A percentile compares a stretch with the other conserved stretches of the same genome.
Conservation (phyloP, 371 early-diverging fungal species). For the Mucor racemosus region DNA sequence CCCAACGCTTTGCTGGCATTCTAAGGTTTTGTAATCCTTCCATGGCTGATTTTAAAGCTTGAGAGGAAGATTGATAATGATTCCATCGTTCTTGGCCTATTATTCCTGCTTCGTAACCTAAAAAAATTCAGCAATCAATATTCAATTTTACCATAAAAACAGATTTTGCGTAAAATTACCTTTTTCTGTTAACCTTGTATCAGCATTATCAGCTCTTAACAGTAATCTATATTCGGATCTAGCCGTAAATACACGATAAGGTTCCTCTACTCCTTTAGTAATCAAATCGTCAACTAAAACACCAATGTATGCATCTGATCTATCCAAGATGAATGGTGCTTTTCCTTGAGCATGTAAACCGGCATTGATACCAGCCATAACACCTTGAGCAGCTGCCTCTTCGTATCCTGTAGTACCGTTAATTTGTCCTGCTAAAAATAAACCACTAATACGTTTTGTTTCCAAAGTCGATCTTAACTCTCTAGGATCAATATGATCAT, state of each 20-base stretch:
- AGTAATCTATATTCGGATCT: constrained; percentile 84
- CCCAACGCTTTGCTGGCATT: constrained; percentile 61
- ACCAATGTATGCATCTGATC: constrained; percentile 86
- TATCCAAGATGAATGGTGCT: constrained; percentile 69
- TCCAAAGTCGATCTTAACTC: constrained; percentile 79
- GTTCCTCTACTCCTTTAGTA: constrained; percentile 85
- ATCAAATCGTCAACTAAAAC: constrained; percentile 86
- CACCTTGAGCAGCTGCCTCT: constrained; percentile 87
- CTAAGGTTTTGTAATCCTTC: constrained; percentile 41
- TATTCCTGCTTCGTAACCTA: constrained; percentile 60
- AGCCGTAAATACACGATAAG: constrained; percentile 85
- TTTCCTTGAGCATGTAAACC: constrained; percentile 59
- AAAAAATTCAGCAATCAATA: background rate
- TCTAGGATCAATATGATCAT: constrained; percentile 86
- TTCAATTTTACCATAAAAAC: background rate
- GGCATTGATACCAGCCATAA: constrained; percentile 88
- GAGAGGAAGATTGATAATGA: constrained; percentile 38
- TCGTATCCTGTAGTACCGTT: constrained; percentile 92
- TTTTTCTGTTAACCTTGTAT: constrained; percentile 72
- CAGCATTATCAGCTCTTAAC: constrained; percentile 84
- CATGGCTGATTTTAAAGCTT: constrained; percentile 45
- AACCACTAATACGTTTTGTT: constrained; percentile 77
- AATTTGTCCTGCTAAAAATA: constrained; percentile 87
- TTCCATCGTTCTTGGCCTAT: constrained; percentile 56
- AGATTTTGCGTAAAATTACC: constrained; percentile 28